Base-by-base conservation (phyloP, 257 asterid species). In the Solanum gracilifrons region DNA sequence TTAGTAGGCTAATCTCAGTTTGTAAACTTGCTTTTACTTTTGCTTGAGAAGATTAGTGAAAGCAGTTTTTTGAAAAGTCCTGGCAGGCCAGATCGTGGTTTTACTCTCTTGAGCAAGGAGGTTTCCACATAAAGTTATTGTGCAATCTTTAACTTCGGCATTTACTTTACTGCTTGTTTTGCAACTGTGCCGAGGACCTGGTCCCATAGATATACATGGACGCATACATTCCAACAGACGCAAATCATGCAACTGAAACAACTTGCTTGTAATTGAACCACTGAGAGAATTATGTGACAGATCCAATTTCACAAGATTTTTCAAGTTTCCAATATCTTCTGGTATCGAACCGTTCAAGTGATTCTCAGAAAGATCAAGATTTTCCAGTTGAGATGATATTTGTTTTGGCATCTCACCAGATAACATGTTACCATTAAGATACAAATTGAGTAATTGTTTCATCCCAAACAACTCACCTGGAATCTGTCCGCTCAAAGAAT, bases 261-360 rank as follows among this genome's bases (percentile, higher is more conserved):
- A 39, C 31, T 73, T 86, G 15, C 0, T 8, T 31, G 90, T 92
- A 85, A 88, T 87, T 35, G 86, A 9, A 36, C 93, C 90, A 86
- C 85, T 66, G 31, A 91, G 60, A 35, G 74, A 85, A 83, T 91
- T 91, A 85, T n/a, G 64, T 18, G 92, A 91, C 76, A 91, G 43
- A 75, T 88, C 89, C 80, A 91, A 76, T n/a, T 3, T 15, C 6
- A 15, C 4, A 35, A 91, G 90, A 13, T 35, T 87, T 83, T 60
- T 11, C 36, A 91, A 41, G 82, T 87, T 90, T 41, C 87, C 80
- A 23, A 91, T 32, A 36, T 83, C 88, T 75, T 60, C 86, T 4
- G 93, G 92, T 73, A 91, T 88, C 11, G 88, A 82, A 69, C 93
- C 91, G 66, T 43, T 88, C 85, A 90, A 76, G 51, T 37, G 43